Conservation (phyloP, 345 rosid species). For the Melaleuca alternifolia region DNA sequence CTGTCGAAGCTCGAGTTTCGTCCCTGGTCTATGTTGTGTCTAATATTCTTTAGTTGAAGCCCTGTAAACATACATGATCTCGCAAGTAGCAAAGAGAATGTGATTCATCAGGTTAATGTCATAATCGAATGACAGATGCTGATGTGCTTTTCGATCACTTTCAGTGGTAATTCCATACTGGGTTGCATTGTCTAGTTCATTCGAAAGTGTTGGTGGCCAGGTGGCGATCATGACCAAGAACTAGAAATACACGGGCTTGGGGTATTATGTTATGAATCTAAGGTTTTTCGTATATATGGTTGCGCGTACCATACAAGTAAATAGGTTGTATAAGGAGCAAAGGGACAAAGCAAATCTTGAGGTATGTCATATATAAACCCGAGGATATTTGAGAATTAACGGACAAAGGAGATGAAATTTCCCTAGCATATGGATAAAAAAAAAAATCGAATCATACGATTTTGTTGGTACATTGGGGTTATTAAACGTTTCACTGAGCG, state of each 20-base stretch:
- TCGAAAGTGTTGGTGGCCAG: background rate
- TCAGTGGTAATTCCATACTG: background rate
- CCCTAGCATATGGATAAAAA: too few relatives aligned
- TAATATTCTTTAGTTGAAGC: background rate
- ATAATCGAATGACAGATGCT: background rate
- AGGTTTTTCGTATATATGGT: background rate
- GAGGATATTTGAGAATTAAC: too few relatives aligned
- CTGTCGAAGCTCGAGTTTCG: background rate
- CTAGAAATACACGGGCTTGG: background rate
- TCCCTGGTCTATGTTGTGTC: background rate
- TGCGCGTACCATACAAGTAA: background rate
- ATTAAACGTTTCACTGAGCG: too few relatives aligned
- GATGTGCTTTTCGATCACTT: background rate
- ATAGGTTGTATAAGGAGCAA: background rate
- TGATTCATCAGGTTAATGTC: background rate
- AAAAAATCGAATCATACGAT: too few relatives aligned
- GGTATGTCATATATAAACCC: background rate
- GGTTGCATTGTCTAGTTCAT: background rate
- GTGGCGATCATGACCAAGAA: background rate
- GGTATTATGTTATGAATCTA: background rate
- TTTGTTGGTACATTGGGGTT: too few relatives aligned
- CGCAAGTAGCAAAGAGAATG: background rate
- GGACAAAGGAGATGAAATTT: too few relatives aligned
- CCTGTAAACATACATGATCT: background rate
- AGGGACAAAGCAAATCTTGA: background rate